Conservation (phyloP, 495 filamentous ascomycete species). For the Penicilliopsis zonata region DNA sequence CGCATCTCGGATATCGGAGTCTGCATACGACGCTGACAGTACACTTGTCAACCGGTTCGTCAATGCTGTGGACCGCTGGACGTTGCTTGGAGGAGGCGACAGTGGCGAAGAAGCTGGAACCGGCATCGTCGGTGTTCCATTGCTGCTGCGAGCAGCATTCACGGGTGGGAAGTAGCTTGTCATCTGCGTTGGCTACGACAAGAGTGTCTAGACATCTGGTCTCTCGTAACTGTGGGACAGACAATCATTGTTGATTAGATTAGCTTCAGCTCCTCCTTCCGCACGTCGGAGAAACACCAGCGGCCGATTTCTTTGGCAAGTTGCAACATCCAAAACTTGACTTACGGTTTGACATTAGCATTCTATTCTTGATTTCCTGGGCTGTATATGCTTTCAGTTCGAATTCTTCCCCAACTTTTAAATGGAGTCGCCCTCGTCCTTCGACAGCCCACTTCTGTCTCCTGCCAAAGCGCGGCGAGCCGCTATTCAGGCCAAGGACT, state of each 20-base stretch:
- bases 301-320: too few relatives aligned
- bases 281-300: too few relatives aligned
- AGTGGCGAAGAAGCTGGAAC: conserved; percentile 21
- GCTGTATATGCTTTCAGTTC: too few relatives aligned
- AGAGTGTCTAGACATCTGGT: too few relatives aligned
- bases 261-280: too few relatives aligned
- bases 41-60: conserved; percentile 70
- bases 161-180: conserved; percentile 28
- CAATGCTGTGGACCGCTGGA: conserved; percentile 47
- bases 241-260: conserved; percentile 1
- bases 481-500: conserved; percentile 60
- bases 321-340: neutral
- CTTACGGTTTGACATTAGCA: too few relatives aligned
- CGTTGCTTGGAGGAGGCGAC: conserved; percentile 14
- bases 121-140: conserved; percentile 12
- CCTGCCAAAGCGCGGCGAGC: conserved; percentile 36
- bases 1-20: conserved; percentile 82
- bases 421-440: conserved; percentile 4
- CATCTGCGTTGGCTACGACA: conserved; percentile 17
- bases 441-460: conserved; percentile 30
- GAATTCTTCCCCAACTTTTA: too few relatives aligned
- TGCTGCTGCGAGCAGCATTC: conserved; percentile 10
- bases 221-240: conserved; percentile 6
- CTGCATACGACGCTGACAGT: conserved; percentile 84
- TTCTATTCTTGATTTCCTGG: too few relatives aligned